Evolutionary conservation across 345 rosid species (phyloP).

Genomic region (Populus euphratica): DNA sequence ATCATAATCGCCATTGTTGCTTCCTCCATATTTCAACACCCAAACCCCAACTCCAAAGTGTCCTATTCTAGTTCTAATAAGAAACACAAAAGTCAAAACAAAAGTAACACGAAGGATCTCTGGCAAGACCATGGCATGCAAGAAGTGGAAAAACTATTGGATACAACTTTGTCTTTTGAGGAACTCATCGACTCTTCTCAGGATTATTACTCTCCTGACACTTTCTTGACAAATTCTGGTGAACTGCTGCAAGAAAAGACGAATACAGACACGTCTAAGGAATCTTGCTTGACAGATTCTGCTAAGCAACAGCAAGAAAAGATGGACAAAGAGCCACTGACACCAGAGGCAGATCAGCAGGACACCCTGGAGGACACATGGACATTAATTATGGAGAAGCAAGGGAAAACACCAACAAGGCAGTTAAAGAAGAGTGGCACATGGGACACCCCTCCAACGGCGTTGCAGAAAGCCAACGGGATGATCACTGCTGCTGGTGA

Average conservation of each 20-base stretch:
- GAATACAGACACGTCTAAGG: background rate
- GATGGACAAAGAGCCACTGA: background rate
- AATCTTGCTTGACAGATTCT: background rate
- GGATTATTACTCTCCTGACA: background rate
- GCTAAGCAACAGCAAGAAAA: background rate
- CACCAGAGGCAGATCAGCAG: slow-evolving; percentile 6
- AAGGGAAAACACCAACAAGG: slow-evolving; percentile 7
- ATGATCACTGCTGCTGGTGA: background rate
- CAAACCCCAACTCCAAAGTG: background rate
- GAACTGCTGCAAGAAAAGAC: background rate
- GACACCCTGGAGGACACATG: slow-evolving; percentile 43
- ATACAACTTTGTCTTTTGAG: background rate
- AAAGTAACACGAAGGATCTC: background rate
- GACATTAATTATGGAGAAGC: slow-evolving; percentile 42
- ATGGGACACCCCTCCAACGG: slow-evolving; percentile 34
- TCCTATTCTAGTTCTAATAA: background rate
- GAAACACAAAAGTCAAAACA: background rate
- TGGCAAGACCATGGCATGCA: background rate
- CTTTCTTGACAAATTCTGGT: background rate
- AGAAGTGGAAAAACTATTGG: slow-evolving; percentile 9
- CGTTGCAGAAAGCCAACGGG: background rate
- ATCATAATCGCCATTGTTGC: slow-evolving; percentile 46
- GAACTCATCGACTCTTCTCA: background rate
- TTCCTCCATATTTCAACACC: slow-evolving; percentile 28
- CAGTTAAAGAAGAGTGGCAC: slow-evolving; percentile 42